Evolutionary conservation across 139 green algal genomes (phyloP).

Genomic region (Bryopsis sp.): DNA sequence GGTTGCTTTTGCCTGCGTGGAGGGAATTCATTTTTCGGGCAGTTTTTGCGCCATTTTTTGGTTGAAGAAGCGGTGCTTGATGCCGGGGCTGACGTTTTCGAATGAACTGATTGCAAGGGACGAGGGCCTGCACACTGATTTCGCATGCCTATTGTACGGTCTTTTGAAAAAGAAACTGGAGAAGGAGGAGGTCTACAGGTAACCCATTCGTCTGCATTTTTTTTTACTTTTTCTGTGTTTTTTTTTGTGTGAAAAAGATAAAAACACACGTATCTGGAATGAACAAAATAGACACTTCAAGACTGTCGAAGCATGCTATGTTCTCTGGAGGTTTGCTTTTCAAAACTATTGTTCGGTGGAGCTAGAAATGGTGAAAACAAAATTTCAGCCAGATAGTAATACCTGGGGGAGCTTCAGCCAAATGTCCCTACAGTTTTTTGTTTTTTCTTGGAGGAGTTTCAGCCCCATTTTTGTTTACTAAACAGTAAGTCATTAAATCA

Average conservation of each 20-base stretch:
- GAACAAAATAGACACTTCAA: too few species aligned
- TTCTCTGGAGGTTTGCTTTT: constrained; percentile 24
- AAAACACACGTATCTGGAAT: too few species aligned
- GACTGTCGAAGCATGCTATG: too few species aligned
- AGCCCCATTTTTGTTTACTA: too few species aligned
- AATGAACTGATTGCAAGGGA: constrained; percentile 98
- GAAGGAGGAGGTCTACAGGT: neutral
- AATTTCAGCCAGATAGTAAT: too few species aligned
- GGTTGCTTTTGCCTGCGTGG: constrained; percentile 90
- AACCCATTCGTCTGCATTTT: neutral
- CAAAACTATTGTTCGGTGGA: too few species aligned
- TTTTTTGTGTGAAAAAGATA: too few species aligned
- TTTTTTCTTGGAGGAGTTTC: too few species aligned
- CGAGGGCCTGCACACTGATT: constrained; percentile 95
- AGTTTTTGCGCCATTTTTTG: constrained; percentile 98
- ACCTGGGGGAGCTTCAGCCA: too few species aligned
- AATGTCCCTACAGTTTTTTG: too few species aligned
- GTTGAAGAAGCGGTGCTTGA: constrained; percentile 96
- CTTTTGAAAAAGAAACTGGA: constrained; percentile 1
- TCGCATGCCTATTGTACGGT: constrained; percentile 88
- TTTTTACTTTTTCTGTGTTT: neutral
- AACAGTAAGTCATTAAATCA: too few species aligned
- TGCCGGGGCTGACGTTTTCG: constrained; percentile 94
- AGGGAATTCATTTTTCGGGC: constrained; percentile 98
- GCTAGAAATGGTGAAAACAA: too few species aligned